Evolutionary conservation across 768 basidiomycete species (phyloP), one percentile per base, ranked within the genome.

Genomic region (Russula sp.): DNA sequence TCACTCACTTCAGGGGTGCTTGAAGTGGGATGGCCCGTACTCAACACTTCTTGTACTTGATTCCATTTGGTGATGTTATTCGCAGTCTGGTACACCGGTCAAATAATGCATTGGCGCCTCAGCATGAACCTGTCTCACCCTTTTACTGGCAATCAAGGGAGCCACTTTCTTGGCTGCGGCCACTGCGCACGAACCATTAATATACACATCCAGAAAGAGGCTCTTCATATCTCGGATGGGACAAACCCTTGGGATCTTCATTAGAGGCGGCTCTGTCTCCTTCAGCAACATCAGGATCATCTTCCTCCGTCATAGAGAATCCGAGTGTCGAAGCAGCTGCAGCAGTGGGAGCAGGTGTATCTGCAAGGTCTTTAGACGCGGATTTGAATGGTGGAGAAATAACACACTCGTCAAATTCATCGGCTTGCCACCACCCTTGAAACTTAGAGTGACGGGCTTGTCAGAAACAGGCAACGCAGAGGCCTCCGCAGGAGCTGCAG

Each of bases 21-120:
- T 59, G 71, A 36, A 8, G 55, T 49, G 16, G 67, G 38, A 29
- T 58, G 52, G 42, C 67, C 73, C 29, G 71, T 66, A 41, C 69
- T 82, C 53, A 97, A 79, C 69, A 93, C 95, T 74, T 87, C 88
- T 74, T 96, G 92, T 10, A 95, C 91, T 76, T 87, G 88, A 71
- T 95, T 98, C 97, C 96, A 99, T 72, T 98, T 98, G 69, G 81
- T 86, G 70, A 99, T 98, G 69, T 94, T 93, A 72, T 82, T 89
- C 52, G 83, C 89, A 48, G 86, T 90, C 92, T 97, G 53, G 6
- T 25, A 54, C 5, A 18, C 35, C 51, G 14, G 20, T 48, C 7
- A 35, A 38, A 49, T 16, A 50, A 8, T 38, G 25, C 2, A 41
- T 2, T 10, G 51, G 0, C 3, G 20, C 9, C 16, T 34, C 13